Percentiles rank a stretch among this genome's conserved stretches.
These are phyloP conservation scores for maize (Zea mays) DNA, from an alignment of 176 grass and related monocot species.

Conservation along the genomic window Zm-B73-REFERENCE-NAM-5.0 NC_050097.1:2387501-2388000, in stretches of 20 bases:
- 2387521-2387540: background rate
- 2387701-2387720: background rate
- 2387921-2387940: conserved; percentile 79
- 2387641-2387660: background rate
- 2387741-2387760: background rate
- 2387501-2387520: background rate
- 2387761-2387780: background rate
- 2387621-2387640: background rate
- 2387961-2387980: conserved; percentile 83
- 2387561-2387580: background rate
- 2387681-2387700: background rate
- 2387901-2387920: conserved; percentile 77
- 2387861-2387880: conserved; percentile 58
- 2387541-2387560: background rate
- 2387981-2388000: conserved; percentile 59
- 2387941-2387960: conserved; percentile 68
- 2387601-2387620: background rate
- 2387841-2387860: conserved; percentile 64
- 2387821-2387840: conserved; percentile 78
- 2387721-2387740: background rate
- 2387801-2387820: no score
- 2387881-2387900: conserved; percentile 64
- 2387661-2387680: background rate
- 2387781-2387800: background rate
- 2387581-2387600: background rate